Base-by-base conservation (phyloP, 345 rosid species). In the Erodium maritimum region DNA sequence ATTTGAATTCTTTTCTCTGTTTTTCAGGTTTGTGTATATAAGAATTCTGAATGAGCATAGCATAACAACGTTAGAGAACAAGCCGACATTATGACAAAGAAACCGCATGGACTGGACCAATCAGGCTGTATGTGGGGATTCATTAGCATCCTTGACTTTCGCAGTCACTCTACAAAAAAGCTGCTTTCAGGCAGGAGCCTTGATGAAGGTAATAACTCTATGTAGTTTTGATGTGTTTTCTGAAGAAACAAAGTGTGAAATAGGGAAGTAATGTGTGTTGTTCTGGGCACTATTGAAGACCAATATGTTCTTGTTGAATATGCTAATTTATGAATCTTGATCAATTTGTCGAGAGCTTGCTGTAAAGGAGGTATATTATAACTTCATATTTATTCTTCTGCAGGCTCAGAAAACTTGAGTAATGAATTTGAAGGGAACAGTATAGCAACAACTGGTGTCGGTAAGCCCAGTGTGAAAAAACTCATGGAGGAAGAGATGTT, bases 401-500 rank as follows among this genome's bases (percentile, higher is more conserved):
- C 80, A 84, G 96, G 65, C 67, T 25, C 67, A 57, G 77, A 69
- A 63, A 69, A 46, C 61, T 61, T 58, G 17, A 68, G 46, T 62
- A 66, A 67, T 54, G 83, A 80, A 66, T 56, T 64, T 56, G 71
- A 79, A 72, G 80, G 80, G 65, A 70, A 66, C 58, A 69, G 66
- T 53, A 56, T 20, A 34, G 54, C 21, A 17, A 55, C 55, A 18
- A 25, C 56, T 50, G 65, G 61, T 59, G 54, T 70, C 57, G 61
- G 72, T 37, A 83, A 78, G 72, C 86, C 93, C 60, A 87, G 95
- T 67, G 88, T 94, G 71, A 90, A 90, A 82, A 82, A 73, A 67
- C 99, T 90, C 65, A 86, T 94, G 19, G 99, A 91, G 65, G 88
- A 90, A 71, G 99, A 90, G 72, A 83, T 90, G 82, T 71, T 77